Percentiles rank a stretch among this genome's conserved stretches.
Evolutionary conservation across 2,329 filamentous ascomycete species (phyloP).

Genomic region (Pestalotiopsis fici): DNA sequence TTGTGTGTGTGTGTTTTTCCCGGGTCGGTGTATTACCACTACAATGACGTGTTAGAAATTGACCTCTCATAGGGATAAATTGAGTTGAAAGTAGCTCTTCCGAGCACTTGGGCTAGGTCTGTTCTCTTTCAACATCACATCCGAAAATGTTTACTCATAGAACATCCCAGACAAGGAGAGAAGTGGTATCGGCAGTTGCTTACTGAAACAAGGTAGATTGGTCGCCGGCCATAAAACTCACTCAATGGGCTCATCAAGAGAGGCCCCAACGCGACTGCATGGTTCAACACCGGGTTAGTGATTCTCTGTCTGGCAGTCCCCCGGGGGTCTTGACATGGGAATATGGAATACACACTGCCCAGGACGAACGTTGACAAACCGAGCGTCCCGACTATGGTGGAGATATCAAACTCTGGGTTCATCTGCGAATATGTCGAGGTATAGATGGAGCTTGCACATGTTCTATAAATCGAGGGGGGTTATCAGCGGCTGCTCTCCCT

Average conservation of each 20-base stretch:
- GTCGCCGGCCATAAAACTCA: constrained; percentile 80
- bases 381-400: constrained; percentile 72
- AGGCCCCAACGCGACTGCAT: constrained; percentile 55
- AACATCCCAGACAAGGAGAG: too few relatives aligned
- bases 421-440: constrained; percentile 80
- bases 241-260: constrained; percentile 65
- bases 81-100: too few relatives aligned
- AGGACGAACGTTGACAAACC: constrained; percentile 83
- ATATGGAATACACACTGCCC: constrained; percentile 58
- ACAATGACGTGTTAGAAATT: too few relatives aligned
- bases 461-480: constrained; percentile 48
- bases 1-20: too few relatives aligned
- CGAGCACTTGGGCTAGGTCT: too few relatives aligned
- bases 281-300: background rate
- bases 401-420: constrained; percentile 71
- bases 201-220: constrained; percentile 76
- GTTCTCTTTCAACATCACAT: too few relatives aligned
- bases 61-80: too few relatives aligned
- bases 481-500: background rate
- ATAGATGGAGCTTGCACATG: constrained; percentile 86
- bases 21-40: constrained; percentile 43
- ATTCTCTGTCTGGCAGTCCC: background rate
- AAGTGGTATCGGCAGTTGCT: too few relatives aligned
- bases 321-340: background rate
- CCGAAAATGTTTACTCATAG: too few relatives aligned